Evolutionary conservation across 139 green algal species (phyloP), one percentile per base, ranked within the genome.

Genomic region (Tetraselmis chui): DNA sequence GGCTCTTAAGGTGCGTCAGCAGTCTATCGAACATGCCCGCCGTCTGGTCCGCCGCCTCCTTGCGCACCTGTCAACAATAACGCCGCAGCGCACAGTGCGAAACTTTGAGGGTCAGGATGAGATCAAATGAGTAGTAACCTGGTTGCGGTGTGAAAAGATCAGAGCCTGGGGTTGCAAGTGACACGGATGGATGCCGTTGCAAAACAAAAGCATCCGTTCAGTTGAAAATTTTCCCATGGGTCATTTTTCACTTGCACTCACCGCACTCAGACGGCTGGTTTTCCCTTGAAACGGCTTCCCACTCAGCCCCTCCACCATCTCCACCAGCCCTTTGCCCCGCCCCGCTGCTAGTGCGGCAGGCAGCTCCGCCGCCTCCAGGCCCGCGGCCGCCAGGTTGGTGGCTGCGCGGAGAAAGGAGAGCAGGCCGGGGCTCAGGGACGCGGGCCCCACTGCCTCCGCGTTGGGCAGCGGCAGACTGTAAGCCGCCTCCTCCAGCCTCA

Each of bases 291-390:
- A 59, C 2, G 81, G 32, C 84, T 93, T 94, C 28, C 92, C 92
- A 29, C 81, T 86, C 24, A 95, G 87, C 76, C 87, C 29, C 86
- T 95, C 90, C 28, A 95, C 80, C 27, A 97, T 59, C 76, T 97
- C 93, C 11, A 92, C 32, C 32, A 95, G 76, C 80, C 90, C 76
- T 77, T 89, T 89, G 29, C 93, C 93, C 23, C 86, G 85, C 25
- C 83, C 90, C 0, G 32, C 32, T 32, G 88, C 25, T 79, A 94
- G 84, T 59, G 92, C 85, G 29, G 24, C n/a, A 0, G 78, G 59
- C 29, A 95, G 74, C 59, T 92, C 81, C 28, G 85, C 45, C 45
- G 45, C 11, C 45, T 5, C 45, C 45, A 67, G 45, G 45, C 18
- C 18, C 11, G 45, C 45, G 11, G 45, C 24, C 77, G 32, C 28